Conservation (phyloP, 805 yeast genomes). For the Pichia scutulata region DNA sequence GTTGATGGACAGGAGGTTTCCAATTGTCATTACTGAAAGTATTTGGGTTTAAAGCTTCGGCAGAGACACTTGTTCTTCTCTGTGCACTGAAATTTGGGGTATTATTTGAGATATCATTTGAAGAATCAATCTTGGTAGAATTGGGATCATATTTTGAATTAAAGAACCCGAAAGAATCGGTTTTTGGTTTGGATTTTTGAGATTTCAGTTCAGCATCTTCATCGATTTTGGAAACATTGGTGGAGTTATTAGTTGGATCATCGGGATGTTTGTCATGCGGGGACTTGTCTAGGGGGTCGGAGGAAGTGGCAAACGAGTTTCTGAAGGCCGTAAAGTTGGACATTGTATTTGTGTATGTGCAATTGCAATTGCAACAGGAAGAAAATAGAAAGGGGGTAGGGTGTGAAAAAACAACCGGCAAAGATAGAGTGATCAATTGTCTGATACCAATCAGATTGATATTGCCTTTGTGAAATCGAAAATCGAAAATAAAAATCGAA, state of each 20-base stretch:
- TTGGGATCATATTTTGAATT: not conserved
- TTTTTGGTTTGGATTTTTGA: not conserved
- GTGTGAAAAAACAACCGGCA: not conserved
- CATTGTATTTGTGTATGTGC: not conserved
- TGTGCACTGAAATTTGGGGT: conserved; percentile 44
- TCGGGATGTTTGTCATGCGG: not conserved
- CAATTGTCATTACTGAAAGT: conserved; percentile 58
- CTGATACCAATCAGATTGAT: no score
- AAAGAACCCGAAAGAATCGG: conserved; percentile 19
- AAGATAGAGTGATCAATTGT: no score
- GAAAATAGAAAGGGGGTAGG: not conserved
- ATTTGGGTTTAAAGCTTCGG: conserved; percentile 78
- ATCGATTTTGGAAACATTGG: not conserved
- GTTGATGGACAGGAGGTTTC: conserved; percentile 64
- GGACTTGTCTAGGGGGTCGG: conserved; percentile 5
- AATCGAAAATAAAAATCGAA: not conserved
- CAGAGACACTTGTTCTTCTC: conserved; percentile 85
- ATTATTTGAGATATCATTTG: conserved; percentile 28
- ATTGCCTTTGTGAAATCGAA: not conserved
- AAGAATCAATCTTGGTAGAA: not conserved
- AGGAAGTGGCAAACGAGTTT: conserved; percentile 7
- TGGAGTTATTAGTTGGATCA: not conserved
- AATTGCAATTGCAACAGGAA: not conserved
- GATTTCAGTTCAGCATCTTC: not conserved
- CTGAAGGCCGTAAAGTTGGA: not conserved